Evolutionary conservation across 805 yeast genomes (phyloP).

Genomic region (Alloascoidea hylecoeti): DNA sequence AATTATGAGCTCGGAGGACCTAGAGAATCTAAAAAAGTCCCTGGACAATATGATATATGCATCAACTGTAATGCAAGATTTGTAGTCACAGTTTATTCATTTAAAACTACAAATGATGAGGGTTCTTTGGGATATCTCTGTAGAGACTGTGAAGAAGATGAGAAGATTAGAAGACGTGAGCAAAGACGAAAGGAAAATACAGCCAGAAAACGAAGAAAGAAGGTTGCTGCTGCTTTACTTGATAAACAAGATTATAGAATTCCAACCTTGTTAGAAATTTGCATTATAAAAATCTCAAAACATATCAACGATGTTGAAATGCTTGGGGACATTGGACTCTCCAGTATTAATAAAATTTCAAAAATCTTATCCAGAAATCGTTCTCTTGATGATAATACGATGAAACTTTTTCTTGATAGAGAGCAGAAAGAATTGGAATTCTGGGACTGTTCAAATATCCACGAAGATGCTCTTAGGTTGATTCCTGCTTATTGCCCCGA

Average conservation of each 20-base stretch:
- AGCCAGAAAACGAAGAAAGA: slow-evolving; percentile 63
- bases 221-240: slow-evolving; percentile 71
- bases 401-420: slow-evolving; percentile 59
- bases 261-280: slow-evolving; percentile 70
- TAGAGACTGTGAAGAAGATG: slow-evolving; percentile 35
- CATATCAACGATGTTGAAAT: slow-evolving; percentile 65
- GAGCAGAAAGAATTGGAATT: slow-evolving; percentile 45
- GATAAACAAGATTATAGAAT: slow-evolving; percentile 50
- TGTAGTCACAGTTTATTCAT: slow-evolving; percentile 53
- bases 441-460: slow-evolving; percentile 86
- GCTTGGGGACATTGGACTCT: slow-evolving; percentile 75
- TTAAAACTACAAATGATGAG: slow-evolving; percentile 22
- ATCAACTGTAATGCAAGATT: slow-evolving; percentile 47
- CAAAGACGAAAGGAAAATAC: slow-evolving; percentile 38
- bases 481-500: slow-evolving; percentile 74
- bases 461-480: slow-evolving; percentile 45
- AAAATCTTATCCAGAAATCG: slow-evolving; percentile 73
- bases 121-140: slow-evolving; percentile 54
- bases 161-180: slow-evolving; percentile 26
- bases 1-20: slow-evolving; percentile 22
- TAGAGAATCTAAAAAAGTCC: slow-evolving; percentile 15
- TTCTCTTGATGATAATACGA: slow-evolving; percentile 57
- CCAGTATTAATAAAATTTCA: slow-evolving; percentile 58
- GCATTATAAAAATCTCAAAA: slow-evolving; percentile 52
- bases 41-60: slow-evolving; percentile 46